Evolutionary conservation across 345 rosid genomes (phyloP).

Genomic region (Salix udensis): DNA sequence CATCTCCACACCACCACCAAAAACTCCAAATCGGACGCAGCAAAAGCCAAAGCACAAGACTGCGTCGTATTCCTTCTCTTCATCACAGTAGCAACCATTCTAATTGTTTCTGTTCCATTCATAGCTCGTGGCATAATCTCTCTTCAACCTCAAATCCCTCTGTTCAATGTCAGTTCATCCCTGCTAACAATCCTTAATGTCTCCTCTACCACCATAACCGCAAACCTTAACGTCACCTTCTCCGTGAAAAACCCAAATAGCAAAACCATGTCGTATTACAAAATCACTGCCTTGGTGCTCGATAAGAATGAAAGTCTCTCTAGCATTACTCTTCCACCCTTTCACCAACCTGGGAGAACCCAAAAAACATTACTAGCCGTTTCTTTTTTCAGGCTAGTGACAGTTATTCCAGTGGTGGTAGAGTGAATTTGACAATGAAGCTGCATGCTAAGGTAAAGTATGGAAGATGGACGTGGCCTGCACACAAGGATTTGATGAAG

Average conservation of each 20-base stretch:
- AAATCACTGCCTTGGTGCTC: background rate
- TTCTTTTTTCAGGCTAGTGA: background rate
- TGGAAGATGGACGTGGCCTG: conserved; percentile 18
- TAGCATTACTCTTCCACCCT: background rate
- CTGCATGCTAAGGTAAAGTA: conserved; percentile 1
- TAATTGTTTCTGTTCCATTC: background rate
- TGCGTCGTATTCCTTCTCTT: conserved; percentile 4
- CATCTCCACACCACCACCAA: background rate
- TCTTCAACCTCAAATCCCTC: conserved; percentile 6
- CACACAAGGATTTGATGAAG: background rate
- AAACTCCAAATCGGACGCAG: background rate
- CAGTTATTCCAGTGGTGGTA: background rate
- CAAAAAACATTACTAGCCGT: background rate
- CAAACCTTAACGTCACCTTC: background rate
- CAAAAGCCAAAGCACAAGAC: background rate
- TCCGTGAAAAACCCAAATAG: background rate
- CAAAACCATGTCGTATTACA: background rate
- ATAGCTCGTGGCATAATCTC: background rate
- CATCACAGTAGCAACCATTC: background rate
- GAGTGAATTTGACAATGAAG: background rate
- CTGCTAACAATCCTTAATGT: background rate
- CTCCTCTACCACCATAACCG: background rate
- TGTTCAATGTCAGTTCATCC: conserved; percentile 1
- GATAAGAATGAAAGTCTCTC: background rate
- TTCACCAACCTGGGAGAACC: background rate